These are phyloP conservation scores for Hypericum androsaemum DNA, from an alignment of 345 rosid genomes.

Conservation along the genomic window DNA sequence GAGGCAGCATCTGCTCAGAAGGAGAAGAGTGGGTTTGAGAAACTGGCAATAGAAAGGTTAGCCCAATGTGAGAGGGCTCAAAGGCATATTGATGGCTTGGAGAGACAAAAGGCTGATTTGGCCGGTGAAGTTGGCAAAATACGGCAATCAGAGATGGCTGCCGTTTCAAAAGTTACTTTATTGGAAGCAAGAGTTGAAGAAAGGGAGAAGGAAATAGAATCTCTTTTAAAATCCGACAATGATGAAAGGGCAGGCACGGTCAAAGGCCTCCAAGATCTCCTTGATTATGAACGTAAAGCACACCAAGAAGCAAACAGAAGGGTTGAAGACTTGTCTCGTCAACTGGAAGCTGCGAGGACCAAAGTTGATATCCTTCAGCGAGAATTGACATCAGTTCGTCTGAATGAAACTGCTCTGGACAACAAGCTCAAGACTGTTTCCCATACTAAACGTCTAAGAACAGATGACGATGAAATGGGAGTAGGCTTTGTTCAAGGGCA, in stretches of 20 bases:
- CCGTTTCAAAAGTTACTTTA: constrained; percentile 8
- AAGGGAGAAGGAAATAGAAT: constrained; percentile 14
- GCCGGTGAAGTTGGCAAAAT: constrained; percentile 16
- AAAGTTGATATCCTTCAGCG: not conserved
- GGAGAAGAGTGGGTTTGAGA: constrained; percentile 17
- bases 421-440: constrained; percentile 2
- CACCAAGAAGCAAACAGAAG: not conserved
- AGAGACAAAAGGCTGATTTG: constrained; percentile 20
- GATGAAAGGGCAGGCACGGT: constrained; percentile 3
- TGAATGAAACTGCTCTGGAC: not conserved
- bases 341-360: not conserved
- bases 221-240: constrained; percentile 9
- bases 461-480: constrained; percentile 15
- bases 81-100: constrained; percentile 11
- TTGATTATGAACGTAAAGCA: constrained; percentile 4
- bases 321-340: not conserved
- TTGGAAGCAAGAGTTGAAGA: constrained; percentile 16
- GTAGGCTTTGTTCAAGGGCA: constrained; percentile 13
- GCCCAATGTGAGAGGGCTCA: constrained; percentile 20
- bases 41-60: constrained; percentile 23
- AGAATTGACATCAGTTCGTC: not conserved
- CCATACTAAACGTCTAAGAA: constrained; percentile 27
- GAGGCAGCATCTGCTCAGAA: constrained; percentile 20
- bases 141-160: not conserved
- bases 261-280: not conserved